phyloP scores from a whole-genome alignment of 108 stramenopile species.

The Craspedostauros australis region DNA sequence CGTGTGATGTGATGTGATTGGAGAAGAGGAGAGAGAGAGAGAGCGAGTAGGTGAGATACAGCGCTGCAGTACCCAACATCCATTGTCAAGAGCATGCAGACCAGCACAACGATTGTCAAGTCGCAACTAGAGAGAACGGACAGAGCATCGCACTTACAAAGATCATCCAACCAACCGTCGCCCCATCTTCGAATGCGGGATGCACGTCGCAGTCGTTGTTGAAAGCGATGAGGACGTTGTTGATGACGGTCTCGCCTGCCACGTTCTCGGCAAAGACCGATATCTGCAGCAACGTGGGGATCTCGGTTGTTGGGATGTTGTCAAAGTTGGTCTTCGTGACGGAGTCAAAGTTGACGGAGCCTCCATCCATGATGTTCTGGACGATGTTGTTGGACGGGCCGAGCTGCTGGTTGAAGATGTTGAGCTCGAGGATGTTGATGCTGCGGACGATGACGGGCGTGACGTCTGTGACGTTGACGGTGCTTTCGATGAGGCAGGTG shows the following conservation, averaged over 20 bases:
- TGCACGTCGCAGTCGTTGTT: constrained; percentile 22
- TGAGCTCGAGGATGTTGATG: constrained; percentile 17
- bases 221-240: constrained; percentile 15
- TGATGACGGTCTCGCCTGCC: constrained; percentile 13
- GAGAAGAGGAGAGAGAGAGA: background rate
- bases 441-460: constrained; percentile 10
- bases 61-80: no score
- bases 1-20: background rate
- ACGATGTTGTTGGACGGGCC: constrained; percentile 10
- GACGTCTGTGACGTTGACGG: constrained; percentile 11
- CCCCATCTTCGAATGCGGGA: constrained; percentile 18
- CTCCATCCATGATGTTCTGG: constrained; percentile 9
- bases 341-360: constrained; percentile 11
- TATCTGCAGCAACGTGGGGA: constrained; percentile 10
- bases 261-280: constrained; percentile 15
- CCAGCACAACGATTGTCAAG: background rate
- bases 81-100: background rate
- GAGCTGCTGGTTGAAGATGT: background rate
- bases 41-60: background rate
- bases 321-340: background rate
- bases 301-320: background rate
- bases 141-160: constrained; percentile 26
- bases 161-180: constrained; percentile 14
- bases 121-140: no score
- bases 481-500: constrained; percentile 7